Percentiles rank a stretch among this genome's conserved stretches.
Conservation (phyloP, 176 grass and related monocot genomes). For the Rhynchospora pubera region DNA sequence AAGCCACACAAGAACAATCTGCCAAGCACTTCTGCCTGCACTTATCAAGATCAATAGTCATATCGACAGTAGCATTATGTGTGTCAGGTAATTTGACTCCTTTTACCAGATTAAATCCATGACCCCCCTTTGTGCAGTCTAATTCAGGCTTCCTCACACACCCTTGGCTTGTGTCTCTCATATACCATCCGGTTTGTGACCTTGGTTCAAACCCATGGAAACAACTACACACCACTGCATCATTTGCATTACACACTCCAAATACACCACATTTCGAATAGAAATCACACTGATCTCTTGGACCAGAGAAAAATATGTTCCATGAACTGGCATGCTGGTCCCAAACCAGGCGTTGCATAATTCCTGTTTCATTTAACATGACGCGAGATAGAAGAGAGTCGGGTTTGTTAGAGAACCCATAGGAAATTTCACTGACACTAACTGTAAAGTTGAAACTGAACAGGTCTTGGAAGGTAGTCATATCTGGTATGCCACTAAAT, state of each 20-base stretch:
- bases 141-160: conserved; percentile 32
- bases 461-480: conserved; percentile 28
- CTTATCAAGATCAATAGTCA: conserved; percentile 20
- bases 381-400: conserved; percentile 1
- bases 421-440: not conserved
- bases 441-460: conserved; percentile 21
- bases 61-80: conserved; percentile 27
- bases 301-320: not conserved
- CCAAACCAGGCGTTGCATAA: conserved; percentile 17
- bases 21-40: conserved; percentile 24
- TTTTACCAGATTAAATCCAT: conserved; percentile 23
- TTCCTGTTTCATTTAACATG: conserved; percentile 15
- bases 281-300: conserved; percentile 25
- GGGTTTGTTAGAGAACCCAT: not conserved
- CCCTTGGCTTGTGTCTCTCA: conserved; percentile 25
- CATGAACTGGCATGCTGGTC: not conserved
- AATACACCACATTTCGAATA: conserved; percentile 29
- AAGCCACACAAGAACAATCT: conserved; percentile 57
- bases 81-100: conserved; percentile 48
- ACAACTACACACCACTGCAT: conserved; percentile 26
- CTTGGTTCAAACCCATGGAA: conserved; percentile 30
- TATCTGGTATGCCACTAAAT: conserved; percentile 52
- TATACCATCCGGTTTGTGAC: conserved; percentile 24
- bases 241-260: conserved; percentile 21
- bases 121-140: conserved; percentile 18